phyloP scores from a whole-genome alignment of 176 grass and related monocot species.

The Avena insularis region DNA sequence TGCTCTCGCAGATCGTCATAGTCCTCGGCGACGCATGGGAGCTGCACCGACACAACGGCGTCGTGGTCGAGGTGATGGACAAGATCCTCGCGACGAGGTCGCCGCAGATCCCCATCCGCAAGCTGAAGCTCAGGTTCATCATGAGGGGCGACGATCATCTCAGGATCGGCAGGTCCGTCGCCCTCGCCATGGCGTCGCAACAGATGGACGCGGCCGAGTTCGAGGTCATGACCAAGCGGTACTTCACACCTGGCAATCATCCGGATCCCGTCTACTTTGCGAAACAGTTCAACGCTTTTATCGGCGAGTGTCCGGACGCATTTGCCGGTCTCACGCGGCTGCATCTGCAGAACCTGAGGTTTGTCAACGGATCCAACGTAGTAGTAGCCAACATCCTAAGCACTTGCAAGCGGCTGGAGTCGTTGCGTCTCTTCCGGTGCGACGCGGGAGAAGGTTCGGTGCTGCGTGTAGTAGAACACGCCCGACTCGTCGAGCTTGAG shows the following conservation, averaged over 20 bases:
- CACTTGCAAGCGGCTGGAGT: background rate
- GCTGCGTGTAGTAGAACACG: background rate
- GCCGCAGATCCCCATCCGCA: background rate
- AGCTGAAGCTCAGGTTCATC: background rate
- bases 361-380: background rate
- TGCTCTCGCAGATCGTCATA: background rate
- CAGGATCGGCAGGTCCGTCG: constrained; percentile 5
- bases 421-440: background rate
- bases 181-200: background rate
- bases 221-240: background rate
- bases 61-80: background rate
- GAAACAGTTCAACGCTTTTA: background rate
- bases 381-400: background rate
- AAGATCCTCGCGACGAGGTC: background rate
- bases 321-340: constrained; percentile 14
- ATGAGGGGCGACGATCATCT: constrained; percentile 8
- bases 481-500: background rate
- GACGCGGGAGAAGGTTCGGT: background rate
- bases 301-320: background rate
- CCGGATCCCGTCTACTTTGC: background rate
- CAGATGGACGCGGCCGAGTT: background rate
- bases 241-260: background rate
- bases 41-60: background rate
- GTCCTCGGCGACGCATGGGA: no score
- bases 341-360: background rate